Percentiles rank a stretch among this genome's conserved stretches.
Conservation (phyloP, 2,329 filamentous ascomycete species). For the Hypoxylon sp. region DNA sequence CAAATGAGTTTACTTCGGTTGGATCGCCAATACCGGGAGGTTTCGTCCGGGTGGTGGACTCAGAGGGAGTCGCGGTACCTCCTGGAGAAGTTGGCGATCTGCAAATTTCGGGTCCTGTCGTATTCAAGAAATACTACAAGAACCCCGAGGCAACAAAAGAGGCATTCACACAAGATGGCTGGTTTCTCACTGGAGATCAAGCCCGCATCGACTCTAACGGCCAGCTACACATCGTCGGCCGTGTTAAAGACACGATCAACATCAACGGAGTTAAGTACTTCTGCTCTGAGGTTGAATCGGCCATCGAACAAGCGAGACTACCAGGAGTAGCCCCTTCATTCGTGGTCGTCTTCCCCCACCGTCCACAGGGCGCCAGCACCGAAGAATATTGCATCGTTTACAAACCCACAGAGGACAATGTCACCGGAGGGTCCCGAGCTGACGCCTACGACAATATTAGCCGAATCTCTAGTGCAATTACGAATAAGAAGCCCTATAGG, state of each 20-base stretch:
- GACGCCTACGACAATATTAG: constrained; percentile 6
- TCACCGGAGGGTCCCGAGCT: constrained; percentile 3
- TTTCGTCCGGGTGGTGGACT: constrained; percentile 3
- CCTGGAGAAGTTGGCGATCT: constrained; percentile 5
- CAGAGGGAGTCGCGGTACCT: constrained; percentile 1
- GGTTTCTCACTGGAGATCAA: constrained; percentile 61
- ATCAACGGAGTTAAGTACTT: constrained; percentile 63
- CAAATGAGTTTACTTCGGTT: constrained; percentile 15
- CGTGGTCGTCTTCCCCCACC: constrained; percentile 12
- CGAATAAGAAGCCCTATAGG: constrained; percentile 13
- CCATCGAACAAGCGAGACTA: constrained; percentile 9
- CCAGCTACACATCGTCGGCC: constrained; percentile 57
- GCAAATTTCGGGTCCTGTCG: constrained; percentile 11
- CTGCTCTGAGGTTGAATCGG: constrained; percentile 17
- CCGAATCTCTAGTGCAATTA: constrained; percentile 12
- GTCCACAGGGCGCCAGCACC: constrained; percentile 11
- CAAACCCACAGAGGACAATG: constrained; percentile 2
- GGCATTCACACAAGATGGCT: constrained; percentile 67
- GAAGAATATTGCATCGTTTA: constrained; percentile 20
- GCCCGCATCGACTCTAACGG: constrained; percentile 56
- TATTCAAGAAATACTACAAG: constrained; percentile 17
- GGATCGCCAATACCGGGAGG: constrained; percentile 12
- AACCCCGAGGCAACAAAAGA: constrained; percentile 51
- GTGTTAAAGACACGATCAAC: constrained; percentile 62
- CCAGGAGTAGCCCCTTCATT: constrained; percentile 2